Base-by-base conservation (phyloP, 176 grass and related monocot species). In the Pontederia crassipes region DNA sequence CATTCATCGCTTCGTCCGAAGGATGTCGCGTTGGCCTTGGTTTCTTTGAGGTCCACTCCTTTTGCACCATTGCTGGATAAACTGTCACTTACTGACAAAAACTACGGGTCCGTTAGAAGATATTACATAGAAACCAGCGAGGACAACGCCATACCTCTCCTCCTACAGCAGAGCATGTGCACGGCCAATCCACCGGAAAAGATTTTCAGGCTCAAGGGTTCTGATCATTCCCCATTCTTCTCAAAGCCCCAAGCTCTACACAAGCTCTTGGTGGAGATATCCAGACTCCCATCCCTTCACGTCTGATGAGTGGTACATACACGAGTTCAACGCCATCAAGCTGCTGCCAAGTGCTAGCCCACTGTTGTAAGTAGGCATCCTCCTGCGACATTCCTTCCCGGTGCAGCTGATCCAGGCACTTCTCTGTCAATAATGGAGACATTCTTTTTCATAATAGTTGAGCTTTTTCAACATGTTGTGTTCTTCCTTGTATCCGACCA, bases 171-270 rank as follows among this genome's bases (percentile, higher is more conserved):
- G 69, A 81, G 70, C 45, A 80, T 92, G 79, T 98, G 93, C 8
- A 26, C 49, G 16, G 11, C 57, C 28, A 81, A 77, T 68, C 87
- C 84, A 1, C 87, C 93, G 0, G 93, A 98, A 71, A 98, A 83
- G 61, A 57, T 83, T 52, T 68, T 98, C 49, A 83, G 81, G 56
- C n/a, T 98, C 61, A 98, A 92, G 69, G 81, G 88, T 12, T 75
- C 92, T 0, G 93, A 98, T 67, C 93, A 92, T 47, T 83, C 93
- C 0, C 93, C 93, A 11, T 98, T 98, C 84, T 98, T 98, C 79
- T 98, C 93, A 2, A 98, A 83, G 78, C 93, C 93, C 0, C 93
- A 89, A 55, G 87, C 88, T 47, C 73, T 98, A 60, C 84, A 98
- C 79, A 98, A 77, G 52, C 20, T 84, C 0, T 72, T 98, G 5